Conservation (phyloP, 2,329 filamentous ascomycete species). For the Fusarium zealandicum region DNA sequence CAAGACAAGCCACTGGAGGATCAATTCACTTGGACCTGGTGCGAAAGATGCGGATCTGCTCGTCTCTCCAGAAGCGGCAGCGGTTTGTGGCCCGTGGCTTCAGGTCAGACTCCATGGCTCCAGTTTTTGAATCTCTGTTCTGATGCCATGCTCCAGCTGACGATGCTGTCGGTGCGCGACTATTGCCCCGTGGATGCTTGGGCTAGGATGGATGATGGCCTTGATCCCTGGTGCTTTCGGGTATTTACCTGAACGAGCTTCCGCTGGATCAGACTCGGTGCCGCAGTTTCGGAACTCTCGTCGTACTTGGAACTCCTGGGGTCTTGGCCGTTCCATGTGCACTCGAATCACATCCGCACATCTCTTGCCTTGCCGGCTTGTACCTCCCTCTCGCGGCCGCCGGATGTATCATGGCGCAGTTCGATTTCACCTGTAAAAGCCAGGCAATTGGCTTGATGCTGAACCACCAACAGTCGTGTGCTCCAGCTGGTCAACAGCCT, state of each 20-base stretch:
- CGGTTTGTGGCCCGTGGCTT: not conserved
- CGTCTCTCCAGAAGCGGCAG: too few species aligned
- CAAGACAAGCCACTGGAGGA: not conserved
- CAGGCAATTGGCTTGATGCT: not conserved
- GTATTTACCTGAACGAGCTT: not conserved
- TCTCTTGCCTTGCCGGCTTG: not conserved
- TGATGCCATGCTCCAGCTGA: not conserved
- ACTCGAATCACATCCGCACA: constrained; percentile 1
- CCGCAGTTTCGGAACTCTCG: not conserved
- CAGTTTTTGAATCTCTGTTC: not conserved
- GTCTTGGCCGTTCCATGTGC: not conserved
- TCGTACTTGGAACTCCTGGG: not conserved
- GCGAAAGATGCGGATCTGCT: not conserved
- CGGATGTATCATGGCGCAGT: constrained; percentile 1
- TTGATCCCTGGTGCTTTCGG: not conserved
- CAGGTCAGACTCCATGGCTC: not conserved
- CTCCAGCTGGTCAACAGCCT: not conserved
- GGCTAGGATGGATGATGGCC: not conserved
- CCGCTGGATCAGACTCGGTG: not conserved
- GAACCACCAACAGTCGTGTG: constrained; percentile 4
- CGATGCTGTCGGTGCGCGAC: not conserved
- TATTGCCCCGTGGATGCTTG: not conserved
- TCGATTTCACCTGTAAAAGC: not conserved
- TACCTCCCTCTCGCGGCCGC: not conserved
- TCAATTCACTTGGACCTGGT: not conserved